Evolutionary conservation across 2,329 filamentous ascomycete species (phyloP).

Genomic region (Botrytis fragariae): DNA sequence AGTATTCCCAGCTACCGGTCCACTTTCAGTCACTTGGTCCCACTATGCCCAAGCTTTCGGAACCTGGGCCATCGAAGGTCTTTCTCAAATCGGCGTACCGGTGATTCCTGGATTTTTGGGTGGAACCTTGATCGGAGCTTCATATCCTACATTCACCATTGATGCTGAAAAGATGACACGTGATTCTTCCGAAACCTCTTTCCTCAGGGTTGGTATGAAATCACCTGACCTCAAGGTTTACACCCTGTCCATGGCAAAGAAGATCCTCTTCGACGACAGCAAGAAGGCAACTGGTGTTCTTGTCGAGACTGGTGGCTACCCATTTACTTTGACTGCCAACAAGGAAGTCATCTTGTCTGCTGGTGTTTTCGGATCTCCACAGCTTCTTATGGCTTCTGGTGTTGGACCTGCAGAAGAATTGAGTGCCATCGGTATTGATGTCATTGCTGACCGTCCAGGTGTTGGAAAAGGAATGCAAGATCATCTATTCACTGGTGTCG

Average conservation of each 20-base stretch:
- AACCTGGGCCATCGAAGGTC: conserved; percentile 33
- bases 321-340: conserved; percentile 19
- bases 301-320: conserved; percentile 29
- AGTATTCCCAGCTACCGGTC: conserved; percentile 37
- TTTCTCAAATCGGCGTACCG: conserved; percentile 40
- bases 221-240: conserved; percentile 41
- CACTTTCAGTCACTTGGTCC: conserved; percentile 43
- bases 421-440: conserved; percentile 43
- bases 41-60: conserved; percentile 42
- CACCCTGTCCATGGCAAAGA: conserved; percentile 43
- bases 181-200: conserved; percentile 42
- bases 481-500: conserved; percentile 28
- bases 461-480: conserved; percentile 52
- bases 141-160: conserved; percentile 39
- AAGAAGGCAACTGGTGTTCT: conserved; percentile 44
- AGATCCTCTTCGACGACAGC: conserved; percentile 43
- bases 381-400: conserved; percentile 48
- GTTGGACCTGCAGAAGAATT: conserved; percentile 47
- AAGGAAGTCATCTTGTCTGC: conserved; percentile 43
- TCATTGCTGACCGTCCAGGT: conserved; percentile 47
- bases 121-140: conserved; percentile 43
- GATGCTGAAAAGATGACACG: conserved; percentile 33
- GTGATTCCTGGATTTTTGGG: conserved; percentile 41
- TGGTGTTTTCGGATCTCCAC: conserved; percentile 49
- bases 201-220: conserved; percentile 28